Evolutionary conservation across 1,139 yeast species (phyloP).

Genomic region (Yamadazyma spencermartinsiae): DNA sequence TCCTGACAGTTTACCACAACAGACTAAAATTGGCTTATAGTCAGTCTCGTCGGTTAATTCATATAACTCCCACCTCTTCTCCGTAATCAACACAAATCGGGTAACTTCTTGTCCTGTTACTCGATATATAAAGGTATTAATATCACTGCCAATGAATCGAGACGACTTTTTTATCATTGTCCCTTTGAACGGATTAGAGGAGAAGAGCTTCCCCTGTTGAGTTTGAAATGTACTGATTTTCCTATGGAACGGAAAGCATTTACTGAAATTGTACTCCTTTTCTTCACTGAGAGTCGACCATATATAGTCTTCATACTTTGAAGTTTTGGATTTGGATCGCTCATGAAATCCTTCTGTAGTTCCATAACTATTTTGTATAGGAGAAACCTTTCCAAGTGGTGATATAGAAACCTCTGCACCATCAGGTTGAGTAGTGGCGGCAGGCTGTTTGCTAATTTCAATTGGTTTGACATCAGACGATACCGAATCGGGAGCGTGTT

Average conservation of each 20-base stretch:
- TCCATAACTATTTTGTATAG: constrained; percentile 3
- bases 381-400: constrained; percentile 15
- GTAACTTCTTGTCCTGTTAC: constrained; percentile 49
- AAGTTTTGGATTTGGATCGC: constrained; percentile 6
- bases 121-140: constrained; percentile 46
- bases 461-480: background rate
- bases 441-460: background rate
- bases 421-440: too few relatives aligned
- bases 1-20: constrained; percentile 69
- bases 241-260: constrained; percentile 82
- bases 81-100: constrained; percentile 62
- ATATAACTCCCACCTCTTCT: constrained; percentile 73
- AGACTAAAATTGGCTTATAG: constrained; percentile 54
- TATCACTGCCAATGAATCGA: constrained; percentile 57
- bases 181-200: constrained; percentile 36
- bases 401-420: constrained; percentile 19
- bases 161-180: constrained; percentile 40
- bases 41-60: constrained; percentile 29
- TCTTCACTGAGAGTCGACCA: constrained; percentile 35
- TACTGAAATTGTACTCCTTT: constrained; percentile 67
- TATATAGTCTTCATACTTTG: constrained; percentile 23
- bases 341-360: constrained; percentile 2
- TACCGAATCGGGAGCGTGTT: constrained; percentile 15
- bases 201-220: constrained; percentile 53
- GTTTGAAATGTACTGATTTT: constrained; percentile 65